Conservation (phyloP, 768 basidiomycete genomes). For the Kwoniella heveanensis region DNA sequence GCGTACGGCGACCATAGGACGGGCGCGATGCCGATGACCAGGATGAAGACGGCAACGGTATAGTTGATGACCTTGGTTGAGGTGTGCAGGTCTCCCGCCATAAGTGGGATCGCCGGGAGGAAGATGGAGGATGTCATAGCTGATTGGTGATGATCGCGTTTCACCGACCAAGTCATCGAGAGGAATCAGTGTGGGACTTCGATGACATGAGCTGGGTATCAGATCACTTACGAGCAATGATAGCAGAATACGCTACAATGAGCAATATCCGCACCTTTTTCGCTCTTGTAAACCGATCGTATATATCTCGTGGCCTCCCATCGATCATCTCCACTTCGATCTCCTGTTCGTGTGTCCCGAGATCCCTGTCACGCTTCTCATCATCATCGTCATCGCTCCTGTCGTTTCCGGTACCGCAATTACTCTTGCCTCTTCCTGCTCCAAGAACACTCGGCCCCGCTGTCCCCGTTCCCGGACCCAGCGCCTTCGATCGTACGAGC, state of each 20-base stretch:
- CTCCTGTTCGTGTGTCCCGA: neutral
- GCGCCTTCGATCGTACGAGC: too few relatives aligned
- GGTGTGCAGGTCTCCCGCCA: slow-evolving; percentile 67
- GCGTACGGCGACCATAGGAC: slow-evolving; percentile 63
- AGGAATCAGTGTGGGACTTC: too few relatives aligned
- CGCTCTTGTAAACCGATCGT: slow-evolving; percentile 63
- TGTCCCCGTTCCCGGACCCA: too few relatives aligned
- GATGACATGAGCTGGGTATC: too few relatives aligned
- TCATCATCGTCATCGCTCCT: neutral
- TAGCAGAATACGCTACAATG: slow-evolving; percentile 65
- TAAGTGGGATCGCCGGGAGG: slow-evolving; percentile 72
- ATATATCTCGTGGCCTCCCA: slow-evolving; percentile 57
- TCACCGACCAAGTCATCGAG: too few relatives aligned
- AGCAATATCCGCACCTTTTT: slow-evolving; percentile 64
- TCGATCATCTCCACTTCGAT: slow-evolving; percentile 29
- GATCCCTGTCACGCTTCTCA: neutral
- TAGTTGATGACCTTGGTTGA: slow-evolving; percentile 66
- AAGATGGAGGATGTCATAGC: slow-evolving; percentile 72
- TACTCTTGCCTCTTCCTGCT: too few relatives aligned
- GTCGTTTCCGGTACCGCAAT: too few relatives aligned
- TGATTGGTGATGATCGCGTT: too few relatives aligned
- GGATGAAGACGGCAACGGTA: slow-evolving; percentile 62
- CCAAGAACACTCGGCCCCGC: neutral
- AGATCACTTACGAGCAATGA: slow-evolving; percentile 64
- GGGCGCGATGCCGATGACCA: slow-evolving; percentile 60